phyloP scores from a whole-genome alignment of 495 filamentous ascomycete genomes.

The Polyplosphaeria fusca region DNA sequence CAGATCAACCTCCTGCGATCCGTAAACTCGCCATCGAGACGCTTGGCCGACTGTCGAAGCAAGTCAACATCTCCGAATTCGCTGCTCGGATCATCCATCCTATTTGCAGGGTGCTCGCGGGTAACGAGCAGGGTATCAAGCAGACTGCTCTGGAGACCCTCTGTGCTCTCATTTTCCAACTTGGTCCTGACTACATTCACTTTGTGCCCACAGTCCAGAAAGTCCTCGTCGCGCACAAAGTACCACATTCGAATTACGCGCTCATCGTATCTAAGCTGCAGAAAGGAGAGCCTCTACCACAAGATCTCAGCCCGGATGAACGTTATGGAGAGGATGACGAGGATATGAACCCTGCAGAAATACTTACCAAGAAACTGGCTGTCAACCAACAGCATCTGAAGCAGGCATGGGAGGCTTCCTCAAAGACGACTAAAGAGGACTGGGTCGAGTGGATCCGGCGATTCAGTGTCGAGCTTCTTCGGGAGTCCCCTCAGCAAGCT shows the following conservation, averaged over 20 bases:
- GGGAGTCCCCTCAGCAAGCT: constrained; percentile 93
- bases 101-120: constrained; percentile 71
- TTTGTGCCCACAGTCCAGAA: constrained; percentile 92
- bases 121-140: constrained; percentile 66
- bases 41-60: constrained; percentile 85
- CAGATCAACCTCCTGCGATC: constrained; percentile 68
- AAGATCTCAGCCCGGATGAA: constrained; percentile 87
- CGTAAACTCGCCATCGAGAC: constrained; percentile 92
- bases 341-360: constrained; percentile 75
- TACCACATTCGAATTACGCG: constrained; percentile 84
- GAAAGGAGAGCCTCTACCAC: constrained; percentile 88
- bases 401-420: constrained; percentile 92
- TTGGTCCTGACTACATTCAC: constrained; percentile 90
- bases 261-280: constrained; percentile 86
- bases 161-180: constrained; percentile 90
- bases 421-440: constrained; percentile 93
- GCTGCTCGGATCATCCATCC: constrained; percentile 93
- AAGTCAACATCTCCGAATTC: constrained; percentile 97
- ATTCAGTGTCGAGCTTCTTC: constrained; percentile 91
- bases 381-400: constrained; percentile 97
- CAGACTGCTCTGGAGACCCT: constrained; percentile 91
- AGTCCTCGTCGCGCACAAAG: constrained; percentile 54
- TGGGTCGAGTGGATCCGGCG: constrained; percentile 99
- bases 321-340: constrained; percentile 74
- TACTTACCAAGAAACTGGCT: constrained; percentile 86